Percentiles rank a stretch among this genome's conserved stretches.
Conservation (phyloP, 352 stramenopile genomes). For the Pythium plurisporium region DNA sequence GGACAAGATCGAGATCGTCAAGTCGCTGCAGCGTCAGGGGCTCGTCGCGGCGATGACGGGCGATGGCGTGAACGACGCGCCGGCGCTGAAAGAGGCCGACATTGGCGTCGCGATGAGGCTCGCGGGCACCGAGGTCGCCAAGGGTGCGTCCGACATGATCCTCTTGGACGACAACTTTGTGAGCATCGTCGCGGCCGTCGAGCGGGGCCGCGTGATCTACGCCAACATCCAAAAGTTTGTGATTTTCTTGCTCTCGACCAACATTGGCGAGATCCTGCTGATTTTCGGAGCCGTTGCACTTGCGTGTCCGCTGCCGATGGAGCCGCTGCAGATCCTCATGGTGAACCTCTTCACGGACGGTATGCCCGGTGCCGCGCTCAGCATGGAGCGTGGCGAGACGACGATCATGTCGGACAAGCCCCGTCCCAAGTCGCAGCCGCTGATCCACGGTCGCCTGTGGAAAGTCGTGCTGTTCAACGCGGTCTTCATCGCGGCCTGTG, state of each 20-base stretch:
- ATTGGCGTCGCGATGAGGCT: conserved; percentile 98
- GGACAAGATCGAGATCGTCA: conserved; percentile 96
- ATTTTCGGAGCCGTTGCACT: conserved; percentile 62
- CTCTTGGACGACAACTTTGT: conserved; percentile 98
- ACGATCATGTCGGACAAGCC: conserved; percentile 62
- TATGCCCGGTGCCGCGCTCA: conserved; percentile 68
- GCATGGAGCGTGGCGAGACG: conserved; percentile 65
- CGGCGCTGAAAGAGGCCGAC: conserved; percentile 91
- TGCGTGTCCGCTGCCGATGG: conserved; percentile 81
- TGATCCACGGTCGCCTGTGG: conserved; percentile 66
- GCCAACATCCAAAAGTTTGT: conserved; percentile 99
- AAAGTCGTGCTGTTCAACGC: conserved; percentile 56
- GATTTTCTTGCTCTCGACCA: conserved; percentile 97
- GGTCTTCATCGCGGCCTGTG: conserved; percentile 39
- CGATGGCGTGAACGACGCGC: conserved; percentile 92
- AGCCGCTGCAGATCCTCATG: conserved; percentile 97
- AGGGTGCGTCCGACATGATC: conserved; percentile 98
- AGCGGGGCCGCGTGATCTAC: conserved; percentile 96
- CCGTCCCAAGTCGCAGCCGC: conserved; percentile 42
- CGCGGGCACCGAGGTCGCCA: conserved; percentile 96
- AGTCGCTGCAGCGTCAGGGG: conserved; percentile 89
- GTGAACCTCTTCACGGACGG: conserved; percentile 99
- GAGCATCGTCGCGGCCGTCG: conserved; percentile 96
- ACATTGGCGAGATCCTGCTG: conserved; percentile 93
- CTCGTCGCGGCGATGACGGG: conserved; percentile 88